These are phyloP conservation scores for Cryphonectria parasitica DNA, from an alignment of 2,329 filamentous ascomycete species.

Conservation along the genomic window DNA sequence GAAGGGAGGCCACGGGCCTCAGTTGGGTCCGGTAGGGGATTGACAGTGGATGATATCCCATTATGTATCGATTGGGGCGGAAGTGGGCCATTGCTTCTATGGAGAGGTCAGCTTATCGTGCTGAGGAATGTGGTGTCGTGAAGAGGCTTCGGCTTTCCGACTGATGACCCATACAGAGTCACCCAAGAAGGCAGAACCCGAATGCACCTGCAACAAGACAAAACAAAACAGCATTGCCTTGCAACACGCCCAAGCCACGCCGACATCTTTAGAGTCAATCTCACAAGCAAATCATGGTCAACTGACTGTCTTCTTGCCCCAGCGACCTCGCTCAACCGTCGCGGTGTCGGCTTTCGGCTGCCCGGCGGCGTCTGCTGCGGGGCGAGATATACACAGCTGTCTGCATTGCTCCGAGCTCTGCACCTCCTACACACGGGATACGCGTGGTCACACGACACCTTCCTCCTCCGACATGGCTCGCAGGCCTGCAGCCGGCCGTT, in stretches of 20 bases:
- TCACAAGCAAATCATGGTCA: neutral
- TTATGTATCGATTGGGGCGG: neutral
- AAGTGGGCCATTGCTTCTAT: neutral
- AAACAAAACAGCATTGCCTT: neutral
- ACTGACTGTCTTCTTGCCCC: neutral
- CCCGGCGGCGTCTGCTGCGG: slow-evolving; percentile 16
- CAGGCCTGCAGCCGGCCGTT: slow-evolving; percentile 32
- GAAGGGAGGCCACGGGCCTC: neutral
- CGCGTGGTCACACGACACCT: slow-evolving; percentile 48
- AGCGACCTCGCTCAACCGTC: neutral
- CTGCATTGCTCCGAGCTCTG: slow-evolving; percentile 39
- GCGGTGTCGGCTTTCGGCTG: slow-evolving; percentile 25
- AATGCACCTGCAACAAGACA: neutral
- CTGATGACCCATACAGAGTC: neutral
- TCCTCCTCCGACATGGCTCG: slow-evolving; percentile 46
- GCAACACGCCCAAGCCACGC: neutral
- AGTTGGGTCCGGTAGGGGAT: slow-evolving; percentile 11
- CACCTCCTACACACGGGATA: slow-evolving; percentile 47
- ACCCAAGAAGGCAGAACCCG: neutral
- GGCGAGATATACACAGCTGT: slow-evolving; percentile 42
- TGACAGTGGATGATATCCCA: neutral
- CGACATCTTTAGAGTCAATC: neutral
- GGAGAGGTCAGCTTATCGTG: slow-evolving; percentile 1
- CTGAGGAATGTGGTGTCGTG: too few species aligned
- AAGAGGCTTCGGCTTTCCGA: neutral